phyloP scores from a whole-genome alignment of 495 filamentous ascomycete genomes.

The Lasiosphaeria ovina region DNA sequence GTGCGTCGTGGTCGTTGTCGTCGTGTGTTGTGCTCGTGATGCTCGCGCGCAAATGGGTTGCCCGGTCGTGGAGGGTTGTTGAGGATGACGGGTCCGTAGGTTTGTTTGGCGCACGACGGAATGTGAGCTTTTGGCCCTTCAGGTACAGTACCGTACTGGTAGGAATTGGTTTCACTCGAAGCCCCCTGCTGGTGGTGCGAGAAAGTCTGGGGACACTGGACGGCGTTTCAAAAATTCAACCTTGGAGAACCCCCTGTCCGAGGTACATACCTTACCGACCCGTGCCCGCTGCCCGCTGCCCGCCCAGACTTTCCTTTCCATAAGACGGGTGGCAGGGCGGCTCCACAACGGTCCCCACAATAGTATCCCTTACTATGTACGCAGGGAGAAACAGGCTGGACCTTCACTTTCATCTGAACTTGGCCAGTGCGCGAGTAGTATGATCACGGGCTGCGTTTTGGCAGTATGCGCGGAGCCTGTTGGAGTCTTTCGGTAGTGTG shows the following conservation, averaged over 20 bases:
- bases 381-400: too few species aligned
- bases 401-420: too few species aligned
- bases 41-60: neutral
- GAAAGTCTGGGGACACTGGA: slow-evolving; percentile 3
- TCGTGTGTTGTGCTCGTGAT: too few species aligned
- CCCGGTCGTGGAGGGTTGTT: neutral
- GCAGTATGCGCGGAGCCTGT: too few species aligned
- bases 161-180: slow-evolving; percentile 16
- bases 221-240: slow-evolving; percentile 29
- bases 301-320: neutral
- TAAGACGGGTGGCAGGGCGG: too few species aligned
- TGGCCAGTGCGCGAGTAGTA: too few species aligned
- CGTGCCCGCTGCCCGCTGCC: neutral
- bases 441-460: too few species aligned
- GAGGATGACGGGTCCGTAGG: neutral
- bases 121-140: neutral
- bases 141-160: neutral
- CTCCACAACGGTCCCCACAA: too few species aligned
- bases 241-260: slow-evolving; percentile 22
- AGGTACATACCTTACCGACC: slow-evolving; percentile 18
- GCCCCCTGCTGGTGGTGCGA: slow-evolving; percentile 10
- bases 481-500: too few species aligned
- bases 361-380: too few species aligned
- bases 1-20: neutral
- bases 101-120: neutral